A percentile compares a stretch with the other conserved stretches of the same genome.
Evolutionary conservation across 495 filamentous ascomycete species (phyloP).

Genomic region (Apodospora peruviana): DNA sequence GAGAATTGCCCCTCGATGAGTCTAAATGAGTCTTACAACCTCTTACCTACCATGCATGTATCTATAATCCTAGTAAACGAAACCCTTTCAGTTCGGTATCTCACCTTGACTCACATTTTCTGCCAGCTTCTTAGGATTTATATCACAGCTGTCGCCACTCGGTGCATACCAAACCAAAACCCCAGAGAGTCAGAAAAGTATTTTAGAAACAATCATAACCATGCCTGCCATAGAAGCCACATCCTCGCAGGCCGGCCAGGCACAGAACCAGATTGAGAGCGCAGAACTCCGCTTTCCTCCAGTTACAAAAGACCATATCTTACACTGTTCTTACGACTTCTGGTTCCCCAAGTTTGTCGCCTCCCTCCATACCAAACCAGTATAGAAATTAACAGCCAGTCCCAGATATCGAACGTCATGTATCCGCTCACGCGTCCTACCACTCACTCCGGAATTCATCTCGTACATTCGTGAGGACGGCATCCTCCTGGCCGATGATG

Average conservation of each 20-base stretch:
- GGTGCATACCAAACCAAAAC: neutral
- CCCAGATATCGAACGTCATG: slow-evolving; percentile 66
- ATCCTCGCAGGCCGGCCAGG: slow-evolving; percentile 2
- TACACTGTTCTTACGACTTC: slow-evolving; percentile 87
- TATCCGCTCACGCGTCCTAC: slow-evolving; percentile 79
- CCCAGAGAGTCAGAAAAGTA: no score
- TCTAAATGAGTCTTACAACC: no score
- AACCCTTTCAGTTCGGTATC: no score
- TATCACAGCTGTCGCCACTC: no score
- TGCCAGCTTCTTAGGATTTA: no score
- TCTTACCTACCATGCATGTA: no score
- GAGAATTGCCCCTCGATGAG: no score
- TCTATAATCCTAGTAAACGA: no score
- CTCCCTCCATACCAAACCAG: neutral
- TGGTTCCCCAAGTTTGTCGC: slow-evolving; percentile 72
- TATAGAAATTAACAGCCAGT: neutral
- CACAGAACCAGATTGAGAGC: slow-evolving; percentile 1
- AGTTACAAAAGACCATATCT: slow-evolving; percentile 75
- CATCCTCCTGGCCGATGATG: slow-evolving; percentile 71
- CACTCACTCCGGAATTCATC: slow-evolving; percentile 68
- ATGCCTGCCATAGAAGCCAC: slow-evolving; percentile 23
- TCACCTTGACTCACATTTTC: no score
- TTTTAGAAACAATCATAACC: neutral
- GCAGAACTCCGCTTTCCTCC: slow-evolving; percentile 69
- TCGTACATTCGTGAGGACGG: slow-evolving; percentile 88